Evolutionary conservation across 2,329 filamentous ascomycete genomes (phyloP), one percentile per base, ranked within the genome.

Genomic region (Ascochyta pisi): DNA sequence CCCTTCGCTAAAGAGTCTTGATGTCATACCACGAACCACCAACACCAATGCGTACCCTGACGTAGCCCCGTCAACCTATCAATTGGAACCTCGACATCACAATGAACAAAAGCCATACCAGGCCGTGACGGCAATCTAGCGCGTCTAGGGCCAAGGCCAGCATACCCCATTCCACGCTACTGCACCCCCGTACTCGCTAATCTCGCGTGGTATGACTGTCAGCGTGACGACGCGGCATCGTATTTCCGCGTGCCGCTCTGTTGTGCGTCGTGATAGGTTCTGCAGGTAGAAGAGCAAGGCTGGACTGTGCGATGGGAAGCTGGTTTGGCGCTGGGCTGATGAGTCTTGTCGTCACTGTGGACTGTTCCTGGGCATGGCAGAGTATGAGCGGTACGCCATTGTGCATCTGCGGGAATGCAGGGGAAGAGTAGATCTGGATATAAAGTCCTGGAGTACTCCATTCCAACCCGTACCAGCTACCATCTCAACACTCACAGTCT

Each of bases 1-100:
- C 27, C 19, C 50, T 41, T 46, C 42, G 50, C 50, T 41, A 41
- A 52, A 40, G 31, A 53, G 50, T 53, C 50, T 53, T 53, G 42
- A 53, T 47, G 43, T 53, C 50, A 53, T 53, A 7, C 15, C 31
- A n/a, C 10, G 16, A 16, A 37, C 38, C 23, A 33, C 38, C 37
- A 41, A 49, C 15, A 15, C 27, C 26, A 34, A 34, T n/a, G 15
- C 42, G 27, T 41, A 16, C 42, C 42, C 16, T 23, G 42, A 41
- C 16, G 7, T 24, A 16, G 22, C 29, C n/a, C 24, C 2, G n/a
- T 15, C 15, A 3, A 16, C 42, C 50, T 29, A 47, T 38, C 31
- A 24, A 15, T 13, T 6, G 15, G 6, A 35, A 22, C 4, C 23
- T 26, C 13, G 3, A 23, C 29, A 22, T 42, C 38, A 8, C 43